Percentiles rank a stretch among this genome's conserved stretches.
Evolutionary conservation across 2,329 filamentous ascomycete genomes (phyloP).

Genomic region (Albifimbria verrucaria): DNA sequence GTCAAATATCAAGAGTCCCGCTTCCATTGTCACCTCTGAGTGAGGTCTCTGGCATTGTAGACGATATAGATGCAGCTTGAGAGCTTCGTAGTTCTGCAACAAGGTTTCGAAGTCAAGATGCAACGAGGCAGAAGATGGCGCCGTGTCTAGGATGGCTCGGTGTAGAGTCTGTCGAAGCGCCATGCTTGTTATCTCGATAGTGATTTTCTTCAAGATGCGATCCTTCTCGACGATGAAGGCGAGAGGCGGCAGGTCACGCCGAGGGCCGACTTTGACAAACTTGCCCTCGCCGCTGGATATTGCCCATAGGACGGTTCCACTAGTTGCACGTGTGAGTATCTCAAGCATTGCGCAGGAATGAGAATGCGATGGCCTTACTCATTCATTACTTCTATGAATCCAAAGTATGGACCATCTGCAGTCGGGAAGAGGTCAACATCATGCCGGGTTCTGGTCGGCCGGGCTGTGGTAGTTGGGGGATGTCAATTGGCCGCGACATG

Average conservation of each 20-base stretch:
- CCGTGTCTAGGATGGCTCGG: slow-evolving; percentile 27
- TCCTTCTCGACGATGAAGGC: slow-evolving; percentile 25
- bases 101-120: slow-evolving; percentile 18
- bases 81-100: slow-evolving; percentile 18
- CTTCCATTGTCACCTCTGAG: slow-evolving; percentile 16
- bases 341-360: slow-evolving; percentile 2
- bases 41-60: slow-evolving; percentile 8
- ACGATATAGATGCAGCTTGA: slow-evolving; percentile 14
- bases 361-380: slow-evolving; percentile 14
- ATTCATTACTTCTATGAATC: slow-evolving; percentile 19
- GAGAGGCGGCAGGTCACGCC: slow-evolving; percentile 13
- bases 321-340: slow-evolving; percentile 8
- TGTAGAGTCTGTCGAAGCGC: slow-evolving; percentile 33
- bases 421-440: slow-evolving; percentile 12
- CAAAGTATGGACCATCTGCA: slow-evolving; percentile 19
- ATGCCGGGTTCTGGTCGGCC: slow-evolving; percentile 4
- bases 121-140: slow-evolving; percentile 6
- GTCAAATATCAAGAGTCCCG: slow-evolving; percentile 22
- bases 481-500: slow-evolving; percentile 22
- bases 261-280: slow-evolving; percentile 17
- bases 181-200: slow-evolving; percentile 27
- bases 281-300: slow-evolving; percentile 24
- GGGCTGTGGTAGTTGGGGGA: slow-evolving; percentile 13
- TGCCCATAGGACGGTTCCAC: slow-evolving; percentile 19
- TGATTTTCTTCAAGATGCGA: slow-evolving; percentile 14